Conservation (phyloP, 495 filamentous ascomycete genomes). For the Penicillium dipodomyicola region DNA sequence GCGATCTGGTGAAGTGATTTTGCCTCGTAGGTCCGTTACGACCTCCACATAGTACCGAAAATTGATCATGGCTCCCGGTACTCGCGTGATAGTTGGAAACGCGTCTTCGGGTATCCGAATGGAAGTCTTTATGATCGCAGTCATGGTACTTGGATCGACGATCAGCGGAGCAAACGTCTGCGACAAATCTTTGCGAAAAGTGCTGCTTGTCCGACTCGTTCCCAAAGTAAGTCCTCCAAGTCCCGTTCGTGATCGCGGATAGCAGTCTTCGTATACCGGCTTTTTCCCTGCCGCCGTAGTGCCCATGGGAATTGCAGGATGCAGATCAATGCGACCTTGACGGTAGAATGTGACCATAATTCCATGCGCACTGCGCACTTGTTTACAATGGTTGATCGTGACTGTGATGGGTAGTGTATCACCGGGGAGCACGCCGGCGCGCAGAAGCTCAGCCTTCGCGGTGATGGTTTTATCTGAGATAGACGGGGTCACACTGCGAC, state of each 20-base stretch:
- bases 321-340: slow-evolving; percentile 85
- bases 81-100: slow-evolving; percentile 86
- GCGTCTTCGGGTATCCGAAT: slow-evolving; percentile 84
- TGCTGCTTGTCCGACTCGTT: slow-evolving; percentile 74
- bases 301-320: slow-evolving; percentile 66
- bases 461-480: slow-evolving; percentile 68
- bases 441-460: slow-evolving; percentile 77
- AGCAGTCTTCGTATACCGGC: slow-evolving; percentile 75
- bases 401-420: slow-evolving; percentile 79
- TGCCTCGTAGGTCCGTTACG: slow-evolving; percentile 86
- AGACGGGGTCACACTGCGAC: slow-evolving; percentile 42
- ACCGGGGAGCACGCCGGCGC: slow-evolving; percentile 81
- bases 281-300: slow-evolving; percentile 60
- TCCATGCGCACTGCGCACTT: slow-evolving; percentile 83
- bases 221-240: slow-evolving; percentile 79
- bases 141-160: slow-evolving; percentile 75
- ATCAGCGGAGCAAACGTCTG: slow-evolving; percentile 85
- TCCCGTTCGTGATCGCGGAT: slow-evolving; percentile 68
- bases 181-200: slow-evolving; percentile 89
- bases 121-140: slow-evolving; percentile 71
- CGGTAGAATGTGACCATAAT: slow-evolving; percentile 92
- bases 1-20: slow-evolving; percentile 66
- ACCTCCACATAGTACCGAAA: slow-evolving; percentile 94
- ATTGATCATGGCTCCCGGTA: slow-evolving; percentile 87
- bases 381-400: slow-evolving; percentile 78